A percentile compares a stretch with the other conserved stretches of the same genome.
These are phyloP conservation scores for Solanum chmielewskii DNA, from an alignment of 257 asterid species.

Conservation along the genomic window DNA sequence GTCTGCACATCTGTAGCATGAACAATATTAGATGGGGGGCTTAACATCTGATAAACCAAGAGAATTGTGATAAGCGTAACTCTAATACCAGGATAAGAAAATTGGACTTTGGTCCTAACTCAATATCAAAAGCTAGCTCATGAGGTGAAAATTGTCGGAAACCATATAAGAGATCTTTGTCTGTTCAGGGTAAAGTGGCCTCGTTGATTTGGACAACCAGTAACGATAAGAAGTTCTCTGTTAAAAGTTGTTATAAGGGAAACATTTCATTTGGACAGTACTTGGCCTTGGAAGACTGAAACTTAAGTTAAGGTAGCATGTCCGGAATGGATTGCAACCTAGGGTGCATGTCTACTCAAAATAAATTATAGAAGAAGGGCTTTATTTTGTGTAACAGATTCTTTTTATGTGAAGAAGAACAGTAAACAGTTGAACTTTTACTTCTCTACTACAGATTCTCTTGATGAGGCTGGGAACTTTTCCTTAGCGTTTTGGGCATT, in stretches of 20 bases:
- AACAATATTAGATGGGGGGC: not conserved
- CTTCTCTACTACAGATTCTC: not conserved
- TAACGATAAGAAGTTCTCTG: not conserved
- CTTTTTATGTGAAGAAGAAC: not conserved
- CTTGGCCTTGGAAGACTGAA: not conserved
- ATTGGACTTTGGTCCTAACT: not conserved
- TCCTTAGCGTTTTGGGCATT: not conserved
- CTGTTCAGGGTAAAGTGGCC: not conserved
- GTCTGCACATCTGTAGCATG: not conserved
- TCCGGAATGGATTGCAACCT: not conserved
- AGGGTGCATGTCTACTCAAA: not conserved
- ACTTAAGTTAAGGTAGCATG: not conserved
- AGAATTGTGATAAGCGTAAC: not conserved
- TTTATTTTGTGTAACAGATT: not conserved
- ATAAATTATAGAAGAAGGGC: not conserved
- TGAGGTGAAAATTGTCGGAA: not conserved
- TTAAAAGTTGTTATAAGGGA: not conserved
- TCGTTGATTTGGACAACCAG: not conserved
- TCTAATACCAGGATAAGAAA: not conserved
- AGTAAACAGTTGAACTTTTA: not conserved
- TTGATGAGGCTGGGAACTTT: not conserved
- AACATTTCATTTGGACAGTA: not conserved
- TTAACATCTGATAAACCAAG: not conserved
- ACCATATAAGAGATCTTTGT: not conserved
- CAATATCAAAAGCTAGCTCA: not conserved